These are phyloP conservation scores for Phallus indusiatus DNA, from an alignment of 768 basidiomycete genomes.

Conservation along the genomic window DNA sequence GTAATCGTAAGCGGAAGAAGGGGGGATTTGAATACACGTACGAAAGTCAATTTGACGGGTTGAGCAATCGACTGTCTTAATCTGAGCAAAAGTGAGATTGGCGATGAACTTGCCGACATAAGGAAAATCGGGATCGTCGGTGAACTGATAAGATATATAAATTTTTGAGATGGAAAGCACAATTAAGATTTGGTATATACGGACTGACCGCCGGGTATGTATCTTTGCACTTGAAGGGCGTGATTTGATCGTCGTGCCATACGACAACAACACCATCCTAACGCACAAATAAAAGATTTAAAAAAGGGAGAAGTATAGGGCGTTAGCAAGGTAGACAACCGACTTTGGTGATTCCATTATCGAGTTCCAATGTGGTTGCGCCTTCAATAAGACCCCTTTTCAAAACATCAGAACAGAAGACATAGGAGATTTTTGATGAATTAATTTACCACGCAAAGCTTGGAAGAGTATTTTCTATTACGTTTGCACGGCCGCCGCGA, in stretches of 20 bases:
- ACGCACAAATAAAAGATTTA: not conserved
- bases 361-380: conserved; percentile 67
- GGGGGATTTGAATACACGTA: conserved; percentile 27
- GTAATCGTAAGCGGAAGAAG: not conserved
- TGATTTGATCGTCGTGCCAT: conserved; percentile 71
- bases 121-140: conserved; percentile 52
- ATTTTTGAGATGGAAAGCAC: not conserved
- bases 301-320: too few species aligned
- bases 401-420: conserved; percentile 7
- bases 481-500: conserved; percentile 68
- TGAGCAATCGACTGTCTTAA: conserved; percentile 75
- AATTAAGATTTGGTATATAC: not conserved
- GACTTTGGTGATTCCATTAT: conserved; percentile 69
- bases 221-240: conserved; percentile 56
- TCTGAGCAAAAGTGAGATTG: conserved; percentile 69
- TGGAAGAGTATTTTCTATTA: conserved; percentile 62
- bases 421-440: conserved; percentile 1
- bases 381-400: conserved; percentile 66
- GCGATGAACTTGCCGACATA: conserved; percentile 66
- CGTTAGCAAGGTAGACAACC: conserved; percentile 4
- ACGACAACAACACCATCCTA: conserved; percentile 72
- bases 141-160: conserved; percentile 28
- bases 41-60: conserved; percentile 48
- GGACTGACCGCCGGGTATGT: conserved; percentile 50
- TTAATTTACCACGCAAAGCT: conserved; percentile 61